phyloP scores from a whole-genome alignment of 192 early-diverging fungal species.

The Backusella westeae region DNA sequence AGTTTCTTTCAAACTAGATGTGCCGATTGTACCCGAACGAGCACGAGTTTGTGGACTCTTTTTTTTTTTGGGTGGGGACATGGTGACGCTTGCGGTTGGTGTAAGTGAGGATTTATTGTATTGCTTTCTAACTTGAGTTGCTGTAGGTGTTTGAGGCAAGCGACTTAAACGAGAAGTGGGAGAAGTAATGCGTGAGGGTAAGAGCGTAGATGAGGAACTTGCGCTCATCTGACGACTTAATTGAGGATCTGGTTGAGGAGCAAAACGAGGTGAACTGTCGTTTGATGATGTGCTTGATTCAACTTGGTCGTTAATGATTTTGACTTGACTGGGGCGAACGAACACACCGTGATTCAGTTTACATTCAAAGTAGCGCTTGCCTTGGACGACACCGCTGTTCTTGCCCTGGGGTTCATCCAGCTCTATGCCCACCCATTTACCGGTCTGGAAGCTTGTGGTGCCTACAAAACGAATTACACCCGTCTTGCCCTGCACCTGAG shows the following conservation, averaged over 20 bases:
- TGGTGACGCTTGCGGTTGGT: conserved; percentile 12
- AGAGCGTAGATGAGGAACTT: conserved; percentile 22
- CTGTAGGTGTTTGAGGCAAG: background rate
- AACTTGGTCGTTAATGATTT: background rate
- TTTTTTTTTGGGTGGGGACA: conserved; percentile 2
- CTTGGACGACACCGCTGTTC: conserved; percentile 75
- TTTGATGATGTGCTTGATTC: background rate
- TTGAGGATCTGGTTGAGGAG: conserved; percentile 24
- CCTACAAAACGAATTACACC: conserved; percentile 84
- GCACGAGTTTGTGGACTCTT: conserved; percentile 5
- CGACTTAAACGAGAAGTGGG: conserved; percentile 19
- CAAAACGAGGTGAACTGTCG: conserved; percentile 22
- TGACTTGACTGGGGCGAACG: conserved; percentile 65
- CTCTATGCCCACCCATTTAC: conserved; percentile 90
- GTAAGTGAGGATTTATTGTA: conserved; percentile 11
- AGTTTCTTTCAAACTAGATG: conserved; percentile 4
- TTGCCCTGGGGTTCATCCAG: conserved; percentile 71
- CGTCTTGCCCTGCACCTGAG: conserved; percentile 49
- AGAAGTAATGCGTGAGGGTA: conserved; percentile 22
- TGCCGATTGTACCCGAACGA: conserved; percentile 12
- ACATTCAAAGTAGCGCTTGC: conserved; percentile 78
- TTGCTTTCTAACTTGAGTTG: conserved; percentile 5
- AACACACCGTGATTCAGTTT: conserved; percentile 70
- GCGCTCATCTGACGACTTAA: conserved; percentile 5
- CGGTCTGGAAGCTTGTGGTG: conserved; percentile 75